Conservation (phyloP, 495 filamentous ascomycete species). For the Polyplosphaeria fusca region DNA sequence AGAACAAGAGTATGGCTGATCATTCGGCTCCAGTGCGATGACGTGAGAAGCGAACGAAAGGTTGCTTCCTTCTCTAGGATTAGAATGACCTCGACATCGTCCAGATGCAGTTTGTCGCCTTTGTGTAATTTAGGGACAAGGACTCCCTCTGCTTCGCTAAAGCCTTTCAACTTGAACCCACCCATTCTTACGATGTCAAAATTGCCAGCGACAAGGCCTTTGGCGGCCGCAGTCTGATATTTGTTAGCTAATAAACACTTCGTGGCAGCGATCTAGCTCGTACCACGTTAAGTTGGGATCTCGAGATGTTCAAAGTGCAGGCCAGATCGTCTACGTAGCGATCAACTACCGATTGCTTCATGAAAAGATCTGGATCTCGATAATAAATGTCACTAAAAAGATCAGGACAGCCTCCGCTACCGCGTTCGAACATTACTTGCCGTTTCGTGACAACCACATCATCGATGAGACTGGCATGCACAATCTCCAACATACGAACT, state of each 20-base stretch:
- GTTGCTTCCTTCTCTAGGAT: constrained; percentile 94
- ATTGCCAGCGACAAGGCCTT: constrained; percentile 63
- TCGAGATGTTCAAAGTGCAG: constrained; percentile 64
- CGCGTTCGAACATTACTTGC: constrained; percentile 43
- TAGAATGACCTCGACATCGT: constrained; percentile 64
- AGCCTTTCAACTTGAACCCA: constrained; percentile 33
- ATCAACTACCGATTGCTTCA: constrained; percentile 71
- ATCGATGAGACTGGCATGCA: constrained; percentile 63
- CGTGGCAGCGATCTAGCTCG: constrained; percentile 18
- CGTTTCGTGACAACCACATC: constrained; percentile 72
- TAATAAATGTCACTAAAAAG: constrained; percentile 86
- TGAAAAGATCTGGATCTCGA: constrained; percentile 75
- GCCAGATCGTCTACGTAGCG: constrained; percentile 80
- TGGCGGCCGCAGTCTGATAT: constrained; percentile 63
- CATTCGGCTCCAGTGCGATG: constrained; percentile 51
- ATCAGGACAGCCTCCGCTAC: neutral
- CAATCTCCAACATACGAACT: constrained; percentile 65
- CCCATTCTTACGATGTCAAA: constrained; percentile 44
- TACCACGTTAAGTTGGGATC: constrained; percentile 65
- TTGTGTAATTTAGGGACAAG: constrained; percentile 62
- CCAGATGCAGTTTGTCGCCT: constrained; percentile 54
- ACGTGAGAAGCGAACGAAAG: constrained; percentile 65
- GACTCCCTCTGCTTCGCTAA: constrained; percentile 52
- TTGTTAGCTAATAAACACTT: neutral
- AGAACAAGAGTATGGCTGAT: constrained; percentile 59